Percentiles rank a stretch among this genome's conserved stretches.
These are phyloP conservation scores for Emydomyces testavorans DNA, from an alignment of 2,329 filamentous ascomycete species.

Conservation along the genomic window DNA sequence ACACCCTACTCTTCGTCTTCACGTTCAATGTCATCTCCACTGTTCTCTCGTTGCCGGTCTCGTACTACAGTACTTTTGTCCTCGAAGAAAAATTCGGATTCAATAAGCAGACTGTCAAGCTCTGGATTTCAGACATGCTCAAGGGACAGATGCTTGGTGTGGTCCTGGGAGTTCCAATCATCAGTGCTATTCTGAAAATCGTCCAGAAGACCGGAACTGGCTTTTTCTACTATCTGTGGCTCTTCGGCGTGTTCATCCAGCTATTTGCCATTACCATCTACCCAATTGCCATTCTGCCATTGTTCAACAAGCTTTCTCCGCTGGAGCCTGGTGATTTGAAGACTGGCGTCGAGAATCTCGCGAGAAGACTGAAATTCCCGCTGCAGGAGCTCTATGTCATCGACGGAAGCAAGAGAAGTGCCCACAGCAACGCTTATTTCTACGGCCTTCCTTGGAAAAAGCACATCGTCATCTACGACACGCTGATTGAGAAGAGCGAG, in stretches of 20 bases:
- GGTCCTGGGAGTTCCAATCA: slow-evolving; percentile 71
- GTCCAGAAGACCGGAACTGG: slow-evolving; percentile 84
- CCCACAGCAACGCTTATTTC: slow-evolving; percentile 89
- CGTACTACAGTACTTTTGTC: slow-evolving; percentile 89
- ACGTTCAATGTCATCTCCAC: slow-evolving; percentile 74
- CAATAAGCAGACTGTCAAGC: slow-evolving; percentile 88
- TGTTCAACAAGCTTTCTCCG: slow-evolving; percentile 97
- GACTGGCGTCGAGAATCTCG: slow-evolving; percentile 72
- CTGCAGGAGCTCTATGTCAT: slow-evolving; percentile 91
- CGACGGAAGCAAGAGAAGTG: slow-evolving; percentile 76
- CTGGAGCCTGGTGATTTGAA: slow-evolving; percentile 80
- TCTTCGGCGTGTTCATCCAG: slow-evolving; percentile 80
- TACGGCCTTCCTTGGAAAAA: slow-evolving; percentile 98
- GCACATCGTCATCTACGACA: slow-evolving; percentile 99
- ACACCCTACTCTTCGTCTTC: slow-evolving; percentile 86
- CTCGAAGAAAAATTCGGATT: slow-evolving; percentile 96
- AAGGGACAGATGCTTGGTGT: slow-evolving; percentile 78
- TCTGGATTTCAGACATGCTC: slow-evolving; percentile 82
- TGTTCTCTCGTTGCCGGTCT: slow-evolving; percentile 63
- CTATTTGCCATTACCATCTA: slow-evolving; percentile 94
- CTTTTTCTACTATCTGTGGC: slow-evolving; percentile 98
- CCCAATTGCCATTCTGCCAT: slow-evolving; percentile 79
- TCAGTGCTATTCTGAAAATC: slow-evolving; percentile 85
- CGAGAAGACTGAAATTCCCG: slow-evolving; percentile 76
- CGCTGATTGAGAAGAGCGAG: slow-evolving; percentile 87